Evolutionary conservation across 495 filamentous ascomycete species (phyloP).

Genomic region (Penicillium parvum): DNA sequence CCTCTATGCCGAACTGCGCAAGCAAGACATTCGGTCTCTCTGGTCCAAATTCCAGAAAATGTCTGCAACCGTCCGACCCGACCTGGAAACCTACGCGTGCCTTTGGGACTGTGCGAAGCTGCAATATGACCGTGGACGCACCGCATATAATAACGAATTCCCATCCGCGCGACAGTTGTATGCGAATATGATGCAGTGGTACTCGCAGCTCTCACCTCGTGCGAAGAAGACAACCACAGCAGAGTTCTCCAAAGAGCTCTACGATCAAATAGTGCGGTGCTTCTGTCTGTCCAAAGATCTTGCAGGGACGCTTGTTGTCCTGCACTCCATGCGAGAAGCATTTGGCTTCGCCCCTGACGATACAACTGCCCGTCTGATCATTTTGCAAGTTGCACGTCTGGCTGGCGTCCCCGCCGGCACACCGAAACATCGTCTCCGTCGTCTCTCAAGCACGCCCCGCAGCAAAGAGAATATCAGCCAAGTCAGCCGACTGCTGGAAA

Average conservation of each 20-base stretch:
- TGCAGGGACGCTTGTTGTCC: constrained; percentile 57
- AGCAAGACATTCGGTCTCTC: constrained; percentile 45
- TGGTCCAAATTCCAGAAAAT: constrained; percentile 53
- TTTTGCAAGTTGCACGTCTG: constrained; percentile 47
- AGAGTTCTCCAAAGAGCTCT: constrained; percentile 48
- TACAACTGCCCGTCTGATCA: constrained; percentile 46
- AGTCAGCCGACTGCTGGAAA: constrained; percentile 32
- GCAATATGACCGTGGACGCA: constrained; percentile 44
- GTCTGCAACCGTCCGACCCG: constrained; percentile 48
- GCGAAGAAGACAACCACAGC: constrained; percentile 19
- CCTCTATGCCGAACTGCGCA: constrained; percentile 55
- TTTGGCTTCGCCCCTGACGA: constrained; percentile 54
- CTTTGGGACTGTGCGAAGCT: constrained; percentile 60
- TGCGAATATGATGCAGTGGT: constrained; percentile 56
- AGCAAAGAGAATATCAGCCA: constrained; percentile 44
- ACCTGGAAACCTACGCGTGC: constrained; percentile 65
- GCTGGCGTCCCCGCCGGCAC: constrained; percentile 38
- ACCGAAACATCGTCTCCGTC: constrained; percentile 40
- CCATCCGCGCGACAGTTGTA: constrained; percentile 53
- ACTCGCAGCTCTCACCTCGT: constrained; percentile 28
- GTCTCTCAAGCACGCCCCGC: constrained; percentile 37
- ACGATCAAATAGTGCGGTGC: constrained; percentile 53
- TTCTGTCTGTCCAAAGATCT: constrained; percentile 52
- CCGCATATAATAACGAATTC: constrained; percentile 32
- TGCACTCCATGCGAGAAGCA: constrained; percentile 48